Conservation (phyloP, 2,329 filamentous ascomycete species). For the Phaeosphaeria sp. region DNA sequence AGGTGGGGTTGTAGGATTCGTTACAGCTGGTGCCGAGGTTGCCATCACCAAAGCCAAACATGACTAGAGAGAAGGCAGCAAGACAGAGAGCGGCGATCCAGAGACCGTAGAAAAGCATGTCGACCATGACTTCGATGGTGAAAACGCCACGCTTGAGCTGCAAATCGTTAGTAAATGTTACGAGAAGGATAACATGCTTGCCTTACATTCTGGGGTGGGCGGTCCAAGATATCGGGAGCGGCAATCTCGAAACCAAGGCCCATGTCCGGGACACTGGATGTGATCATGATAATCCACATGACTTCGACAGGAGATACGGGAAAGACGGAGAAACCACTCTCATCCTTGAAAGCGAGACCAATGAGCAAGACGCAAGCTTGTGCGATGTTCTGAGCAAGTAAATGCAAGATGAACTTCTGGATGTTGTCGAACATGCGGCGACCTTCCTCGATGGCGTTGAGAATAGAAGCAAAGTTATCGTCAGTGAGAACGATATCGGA, state of each 20-base stretch:
- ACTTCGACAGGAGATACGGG: slow-evolving; percentile 47
- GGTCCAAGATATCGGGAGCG: slow-evolving; percentile 41
- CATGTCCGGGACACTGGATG: slow-evolving; percentile 45
- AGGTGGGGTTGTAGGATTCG: slow-evolving; percentile 31
- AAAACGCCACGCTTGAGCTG: slow-evolving; percentile 46
- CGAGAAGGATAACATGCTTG: not conserved
- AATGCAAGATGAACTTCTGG: slow-evolving; percentile 49
- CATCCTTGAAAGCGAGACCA: slow-evolving; percentile 45
- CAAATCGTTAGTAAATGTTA: slow-evolving; percentile 16
- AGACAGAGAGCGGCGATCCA: slow-evolving; percentile 44
- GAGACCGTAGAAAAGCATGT: slow-evolving; percentile 47
- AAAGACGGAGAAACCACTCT: slow-evolving; percentile 42
- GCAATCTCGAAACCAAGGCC: slow-evolving; percentile 45
- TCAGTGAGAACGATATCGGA: slow-evolving; percentile 55
- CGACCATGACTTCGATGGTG: slow-evolving; percentile 42
- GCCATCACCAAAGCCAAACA: slow-evolving; percentile 43
- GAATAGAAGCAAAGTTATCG: slow-evolving; percentile 55
- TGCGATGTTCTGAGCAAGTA: slow-evolving; percentile 42
- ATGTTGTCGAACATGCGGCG: slow-evolving; percentile 57
- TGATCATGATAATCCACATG: slow-evolving; percentile 50
- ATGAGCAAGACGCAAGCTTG: slow-evolving; percentile 44
- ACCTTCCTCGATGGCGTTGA: slow-evolving; percentile 55
- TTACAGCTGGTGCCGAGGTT: slow-evolving; percentile 44
- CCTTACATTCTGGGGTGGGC: slow-evolving; percentile 39
- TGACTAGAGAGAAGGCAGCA: slow-evolving; percentile 41